phyloP scores from a whole-genome alignment of 2,329 filamentous ascomycete species.

The Elsinoe australis region DNA sequence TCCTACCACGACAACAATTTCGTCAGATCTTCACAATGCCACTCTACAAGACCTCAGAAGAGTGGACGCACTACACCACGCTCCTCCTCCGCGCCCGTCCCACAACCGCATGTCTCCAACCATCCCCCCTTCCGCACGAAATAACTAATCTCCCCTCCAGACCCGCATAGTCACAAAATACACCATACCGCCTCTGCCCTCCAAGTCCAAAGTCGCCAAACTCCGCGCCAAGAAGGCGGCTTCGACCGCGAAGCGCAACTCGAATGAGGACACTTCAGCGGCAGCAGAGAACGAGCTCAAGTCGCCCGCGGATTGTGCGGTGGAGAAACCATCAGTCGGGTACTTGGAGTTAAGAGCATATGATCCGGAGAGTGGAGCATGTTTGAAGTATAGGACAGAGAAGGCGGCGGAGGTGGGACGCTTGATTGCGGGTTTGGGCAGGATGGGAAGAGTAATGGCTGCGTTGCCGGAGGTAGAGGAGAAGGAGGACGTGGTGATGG shows the following conservation, averaged over 20 bases:
- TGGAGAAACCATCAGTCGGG: constrained; percentile 51
- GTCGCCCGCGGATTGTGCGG: constrained; percentile 20
- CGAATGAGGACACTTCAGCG: constrained; percentile 22
- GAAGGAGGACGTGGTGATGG: constrained; percentile 12
- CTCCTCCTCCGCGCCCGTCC: constrained; percentile 82
- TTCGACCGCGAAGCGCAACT: constrained; percentile 19
- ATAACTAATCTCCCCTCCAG: constrained; percentile 40
- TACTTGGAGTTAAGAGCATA: constrained; percentile 81
- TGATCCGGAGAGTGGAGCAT: constrained; percentile 71
- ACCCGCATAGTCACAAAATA: constrained; percentile 91
- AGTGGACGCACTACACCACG: constrained; percentile 83
- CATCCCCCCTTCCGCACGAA: constrained; percentile 5
- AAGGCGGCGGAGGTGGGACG: constrained; percentile 86
- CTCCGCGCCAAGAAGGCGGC: constrained; percentile 21
- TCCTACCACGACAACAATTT: not conserved
- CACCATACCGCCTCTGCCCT: constrained; percentile 48
- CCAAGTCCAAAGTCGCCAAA: constrained; percentile 27
- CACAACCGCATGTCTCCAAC: constrained; percentile 56
- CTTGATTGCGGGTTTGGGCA: constrained; percentile 67
- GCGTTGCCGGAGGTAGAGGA: constrained; percentile 39
- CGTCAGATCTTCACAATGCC: constrained; percentile 54
- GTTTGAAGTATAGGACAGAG: constrained; percentile 83
- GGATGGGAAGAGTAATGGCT: constrained; percentile 59
- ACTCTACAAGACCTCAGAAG: constrained; percentile 70
- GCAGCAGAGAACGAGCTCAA: constrained; percentile 26